Conservation (phyloP, 257 asterid genomes). For the Ocimum tenuiflorum region DNA sequence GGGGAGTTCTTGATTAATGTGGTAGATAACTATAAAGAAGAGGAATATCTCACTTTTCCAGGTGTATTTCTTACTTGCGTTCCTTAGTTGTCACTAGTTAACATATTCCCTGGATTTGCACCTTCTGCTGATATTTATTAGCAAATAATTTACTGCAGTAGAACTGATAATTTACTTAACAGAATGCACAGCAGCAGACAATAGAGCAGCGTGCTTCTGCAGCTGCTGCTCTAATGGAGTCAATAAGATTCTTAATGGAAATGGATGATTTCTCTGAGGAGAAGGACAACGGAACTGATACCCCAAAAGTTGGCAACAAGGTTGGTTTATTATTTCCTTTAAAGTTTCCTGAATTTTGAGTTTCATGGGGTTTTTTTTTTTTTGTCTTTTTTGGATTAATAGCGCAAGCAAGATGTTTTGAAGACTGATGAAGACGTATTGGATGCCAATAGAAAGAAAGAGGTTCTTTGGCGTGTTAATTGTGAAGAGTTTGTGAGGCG, state of each 20-base stretch:
- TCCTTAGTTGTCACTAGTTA: not conserved
- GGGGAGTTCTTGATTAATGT: not conserved
- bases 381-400: slow-evolving; percentile 13
- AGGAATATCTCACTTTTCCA: not conserved
- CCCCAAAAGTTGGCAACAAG: slow-evolving; percentile 45
- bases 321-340: slow-evolving; percentile 33
- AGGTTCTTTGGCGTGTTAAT: slow-evolving; percentile 89
- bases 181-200: not conserved
- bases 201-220: slow-evolving; percentile 61
- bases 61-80: not conserved
- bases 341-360: slow-evolving; percentile 8
- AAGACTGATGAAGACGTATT: slow-evolving; percentile 36
- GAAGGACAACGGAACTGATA: slow-evolving; percentile 28
- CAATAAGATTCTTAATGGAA: slow-evolving; percentile 63
- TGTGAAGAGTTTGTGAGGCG: slow-evolving; percentile 67
- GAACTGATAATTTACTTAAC: slow-evolving; percentile 2
- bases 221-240: slow-evolving; percentile 80
- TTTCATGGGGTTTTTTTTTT: slow-evolving; percentile 25
- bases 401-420: slow-evolving; percentile 59
- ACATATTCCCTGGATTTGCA: not conserved
- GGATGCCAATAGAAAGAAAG: slow-evolving; percentile 39
- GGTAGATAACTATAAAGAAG: not conserved
- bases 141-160: not conserved
- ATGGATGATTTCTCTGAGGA: slow-evolving; percentile 36
- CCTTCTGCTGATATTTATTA: not conserved